phyloP scores from a whole-genome alignment of 306 rosid genomes.

The Morella rubra region DNA sequence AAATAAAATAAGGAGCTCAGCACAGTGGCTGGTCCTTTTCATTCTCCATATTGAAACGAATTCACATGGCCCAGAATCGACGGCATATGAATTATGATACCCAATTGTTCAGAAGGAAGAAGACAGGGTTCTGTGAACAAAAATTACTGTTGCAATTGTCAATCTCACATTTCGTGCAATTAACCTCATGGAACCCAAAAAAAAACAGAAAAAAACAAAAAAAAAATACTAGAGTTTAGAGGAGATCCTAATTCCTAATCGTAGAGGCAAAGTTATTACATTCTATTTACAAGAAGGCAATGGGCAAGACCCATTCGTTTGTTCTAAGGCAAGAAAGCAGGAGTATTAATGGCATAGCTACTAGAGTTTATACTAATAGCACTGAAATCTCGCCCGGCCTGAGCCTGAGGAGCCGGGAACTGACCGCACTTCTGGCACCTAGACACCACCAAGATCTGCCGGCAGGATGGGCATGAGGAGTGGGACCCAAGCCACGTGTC shows the following conservation, averaged over 20 bases:
- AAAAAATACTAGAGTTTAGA: too few species aligned
- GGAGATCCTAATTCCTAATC: neutral
- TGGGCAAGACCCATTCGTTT: neutral
- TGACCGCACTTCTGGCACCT: conserved; percentile 76
- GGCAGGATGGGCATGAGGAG: conserved; percentile 77
- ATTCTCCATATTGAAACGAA: conserved; percentile 2
- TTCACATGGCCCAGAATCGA: conserved; percentile 13
- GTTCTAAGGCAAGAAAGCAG: conserved; percentile 45
- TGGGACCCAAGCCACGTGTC: conserved; percentile 77
- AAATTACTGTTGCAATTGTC: neutral
- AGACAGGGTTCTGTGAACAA: neutral
- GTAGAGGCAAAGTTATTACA: neutral
- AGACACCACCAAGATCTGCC: conserved; percentile 55
- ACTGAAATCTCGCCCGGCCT: conserved; percentile 35
- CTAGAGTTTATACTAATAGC: neutral
- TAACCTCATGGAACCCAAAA: conserved; percentile 17
- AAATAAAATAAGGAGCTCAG: neutral
- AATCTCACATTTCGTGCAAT: conserved; percentile 10
- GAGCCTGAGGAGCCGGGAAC: conserved; percentile 46
- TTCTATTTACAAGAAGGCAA: neutral
- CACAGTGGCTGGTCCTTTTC: neutral
- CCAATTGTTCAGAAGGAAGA: neutral
- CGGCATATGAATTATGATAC: neutral
- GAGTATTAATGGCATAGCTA: neutral
- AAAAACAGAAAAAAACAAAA: neutral